phyloP scores from a whole-genome alignment of 2,329 filamentous ascomycete genomes.

The Colletotrichum sidae region DNA sequence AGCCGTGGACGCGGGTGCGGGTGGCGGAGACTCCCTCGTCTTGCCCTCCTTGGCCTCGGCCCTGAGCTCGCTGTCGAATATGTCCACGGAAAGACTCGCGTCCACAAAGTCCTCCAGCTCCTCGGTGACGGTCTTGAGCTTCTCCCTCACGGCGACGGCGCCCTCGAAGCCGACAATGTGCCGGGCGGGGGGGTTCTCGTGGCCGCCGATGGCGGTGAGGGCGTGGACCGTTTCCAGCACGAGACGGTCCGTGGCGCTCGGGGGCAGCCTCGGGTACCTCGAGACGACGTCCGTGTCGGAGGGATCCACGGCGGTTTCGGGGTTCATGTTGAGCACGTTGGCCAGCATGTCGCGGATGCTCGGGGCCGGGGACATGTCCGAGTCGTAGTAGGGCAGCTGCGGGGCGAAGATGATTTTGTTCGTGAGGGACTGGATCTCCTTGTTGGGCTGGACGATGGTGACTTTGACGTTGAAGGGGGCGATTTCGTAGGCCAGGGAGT shows the following conservation, averaged over 20 bases:
- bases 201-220: conserved; percentile 89
- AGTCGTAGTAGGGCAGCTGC: conserved; percentile 74
- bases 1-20: conserved; percentile 30
- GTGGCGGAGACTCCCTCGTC: conserved; percentile 42
- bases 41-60: conserved; percentile 61
- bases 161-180: conserved; percentile 96
- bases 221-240: conserved; percentile 93
- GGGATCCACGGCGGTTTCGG: conserved; percentile 66
- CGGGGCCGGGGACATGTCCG: conserved; percentile 79
- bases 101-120: conserved; percentile 97
- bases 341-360: conserved; percentile 85
- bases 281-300: conserved; percentile 61
- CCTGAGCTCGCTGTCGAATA: conserved; percentile 69
- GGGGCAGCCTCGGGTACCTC: conserved; percentile 80
- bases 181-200: conserved; percentile 93
- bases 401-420: conserved; percentile 89
- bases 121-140: conserved; percentile 94
- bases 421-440: conserved; percentile 89
- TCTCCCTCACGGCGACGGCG: conserved; percentile 89
- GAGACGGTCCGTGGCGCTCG: conserved; percentile 75
- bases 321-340: conserved; percentile 81
- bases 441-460: conserved; percentile 94
- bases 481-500: conserved; percentile 94
- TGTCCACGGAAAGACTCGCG: conserved; percentile 86
- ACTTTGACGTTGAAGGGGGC: conserved; percentile 97